Percentiles rank a stretch among this genome's conserved stretches.
phyloP scores from a whole-genome alignment of 306 rosid species.

The Corylus avellana region DNA sequence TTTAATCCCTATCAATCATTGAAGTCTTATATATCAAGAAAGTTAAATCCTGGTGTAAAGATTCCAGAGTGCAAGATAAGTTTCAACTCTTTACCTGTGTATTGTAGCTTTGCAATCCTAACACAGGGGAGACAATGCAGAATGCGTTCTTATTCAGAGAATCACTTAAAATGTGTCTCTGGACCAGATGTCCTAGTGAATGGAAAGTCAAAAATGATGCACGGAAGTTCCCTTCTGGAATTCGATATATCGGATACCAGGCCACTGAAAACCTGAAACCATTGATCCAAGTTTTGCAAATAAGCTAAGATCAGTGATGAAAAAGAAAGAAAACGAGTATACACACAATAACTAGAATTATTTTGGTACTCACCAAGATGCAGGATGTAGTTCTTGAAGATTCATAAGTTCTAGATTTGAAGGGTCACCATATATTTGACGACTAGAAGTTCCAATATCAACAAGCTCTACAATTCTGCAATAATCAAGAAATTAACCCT shows the following conservation, averaged over 20 bases:
- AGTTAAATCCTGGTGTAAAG: not conserved
- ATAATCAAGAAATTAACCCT: slow-evolving; percentile 2
- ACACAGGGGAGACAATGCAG: slow-evolving; percentile 11
- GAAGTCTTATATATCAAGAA: not conserved
- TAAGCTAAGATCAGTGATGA: not conserved
- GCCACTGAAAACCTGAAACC: slow-evolving; percentile 32
- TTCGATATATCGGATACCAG: slow-evolving; percentile 30
- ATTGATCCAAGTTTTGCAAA: not conserved
- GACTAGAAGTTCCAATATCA: slow-evolving; percentile 9
- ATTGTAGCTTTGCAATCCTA: slow-evolving; percentile 30
- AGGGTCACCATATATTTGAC: slow-evolving; percentile 13
- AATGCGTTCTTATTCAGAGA: not conserved
- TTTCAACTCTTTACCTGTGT: slow-evolving; percentile 9
- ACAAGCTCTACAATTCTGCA: slow-evolving; percentile 28
- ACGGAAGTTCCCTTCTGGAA: slow-evolving; percentile 25
- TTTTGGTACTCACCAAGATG: slow-evolving; percentile 15
- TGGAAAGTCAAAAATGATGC: slow-evolving; percentile 31
- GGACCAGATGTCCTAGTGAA: slow-evolving; percentile 29
- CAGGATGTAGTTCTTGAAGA: slow-evolving; percentile 26
- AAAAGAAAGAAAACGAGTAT: not conserved
- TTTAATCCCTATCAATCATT: not conserved
- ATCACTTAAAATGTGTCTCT: slow-evolving; percentile 5
- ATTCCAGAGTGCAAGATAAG: not conserved
- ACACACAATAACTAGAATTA: not conserved
- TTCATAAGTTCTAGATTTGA: slow-evolving; percentile 17